These are phyloP conservation scores for Beta macrorhiza DNA, from an alignment of 179 eudicot genomes.

Conservation along the genomic window DNA sequence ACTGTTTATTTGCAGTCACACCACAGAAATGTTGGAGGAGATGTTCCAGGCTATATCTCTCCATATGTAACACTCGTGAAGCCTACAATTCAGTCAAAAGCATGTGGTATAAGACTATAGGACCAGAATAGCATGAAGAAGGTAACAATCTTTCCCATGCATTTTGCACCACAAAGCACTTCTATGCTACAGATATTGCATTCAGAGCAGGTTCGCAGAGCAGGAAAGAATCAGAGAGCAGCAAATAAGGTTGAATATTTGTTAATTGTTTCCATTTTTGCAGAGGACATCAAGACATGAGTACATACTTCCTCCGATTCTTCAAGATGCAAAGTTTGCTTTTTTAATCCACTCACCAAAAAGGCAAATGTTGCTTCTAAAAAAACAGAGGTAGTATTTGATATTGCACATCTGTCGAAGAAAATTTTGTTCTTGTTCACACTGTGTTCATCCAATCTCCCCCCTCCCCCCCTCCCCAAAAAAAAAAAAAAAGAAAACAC, in stretches of 20 bases:
- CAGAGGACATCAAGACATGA: not conserved
- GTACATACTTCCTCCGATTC: too few relatives aligned
- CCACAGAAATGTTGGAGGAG: constrained; percentile 77
- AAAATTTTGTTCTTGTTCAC: not conserved
- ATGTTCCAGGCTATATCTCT: constrained; percentile 84
- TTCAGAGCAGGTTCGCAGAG: not conserved
- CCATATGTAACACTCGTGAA: constrained; percentile 85
- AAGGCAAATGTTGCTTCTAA: too few relatives aligned
- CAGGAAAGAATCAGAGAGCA: not conserved
- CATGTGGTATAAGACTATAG: not conserved
- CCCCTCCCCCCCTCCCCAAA: too few relatives aligned
- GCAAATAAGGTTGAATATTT: not conserved
- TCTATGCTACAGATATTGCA: not conserved
- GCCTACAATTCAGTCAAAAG: constrained; percentile 45
- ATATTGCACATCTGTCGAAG: not conserved
- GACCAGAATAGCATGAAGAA: not conserved
- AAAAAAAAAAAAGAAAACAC: too few relatives aligned
- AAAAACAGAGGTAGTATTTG: not conserved
- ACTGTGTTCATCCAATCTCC: not conserved
- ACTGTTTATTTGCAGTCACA: constrained; percentile 95
- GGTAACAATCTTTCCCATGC: not conserved
- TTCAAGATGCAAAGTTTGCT: too few relatives aligned
- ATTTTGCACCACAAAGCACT: not conserved
- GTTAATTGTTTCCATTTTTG: not conserved
- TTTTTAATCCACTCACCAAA: too few relatives aligned